phyloP scores from a whole-genome alignment of 2,329 filamentous ascomycete genomes.

The Diplocarpon mali region DNA sequence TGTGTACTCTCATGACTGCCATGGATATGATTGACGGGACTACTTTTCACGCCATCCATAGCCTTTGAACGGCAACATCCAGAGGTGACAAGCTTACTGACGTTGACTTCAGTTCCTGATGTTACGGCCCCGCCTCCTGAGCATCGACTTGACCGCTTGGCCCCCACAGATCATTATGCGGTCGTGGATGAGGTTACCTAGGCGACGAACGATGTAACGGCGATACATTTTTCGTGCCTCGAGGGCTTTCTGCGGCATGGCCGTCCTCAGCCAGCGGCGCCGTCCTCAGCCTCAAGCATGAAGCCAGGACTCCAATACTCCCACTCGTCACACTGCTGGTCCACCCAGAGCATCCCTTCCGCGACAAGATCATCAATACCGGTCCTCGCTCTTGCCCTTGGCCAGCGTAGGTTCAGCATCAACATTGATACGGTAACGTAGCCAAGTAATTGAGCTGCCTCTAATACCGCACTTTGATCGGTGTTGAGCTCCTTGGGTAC shows the following conservation, averaged over 20 bases:
- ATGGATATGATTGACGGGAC: too few relatives aligned
- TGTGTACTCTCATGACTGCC: too few relatives aligned
- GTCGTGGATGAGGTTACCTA: background rate
- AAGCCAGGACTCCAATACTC: slow-evolving; percentile 90
- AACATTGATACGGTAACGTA: slow-evolving; percentile 88
- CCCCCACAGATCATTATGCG: too few relatives aligned
- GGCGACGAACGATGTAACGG: background rate
- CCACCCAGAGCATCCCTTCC: slow-evolving; percentile 89
- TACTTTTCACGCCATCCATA: too few relatives aligned
- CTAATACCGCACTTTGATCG: slow-evolving; percentile 85
- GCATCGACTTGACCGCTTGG: too few relatives aligned
- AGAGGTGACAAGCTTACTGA: too few relatives aligned
- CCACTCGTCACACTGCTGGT: slow-evolving; percentile 72
- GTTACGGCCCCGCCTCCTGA: too few relatives aligned
- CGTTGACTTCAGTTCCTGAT: too few relatives aligned
- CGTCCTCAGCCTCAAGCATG: slow-evolving; percentile 34
- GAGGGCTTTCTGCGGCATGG: background rate
- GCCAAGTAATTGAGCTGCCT: slow-evolving; percentile 80
- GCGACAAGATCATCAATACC: slow-evolving; percentile 82
- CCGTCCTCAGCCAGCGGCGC: background rate
- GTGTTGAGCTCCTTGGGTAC: slow-evolving; percentile 92
- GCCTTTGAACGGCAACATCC: too few relatives aligned
- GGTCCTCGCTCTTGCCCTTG: slow-evolving; percentile 71
- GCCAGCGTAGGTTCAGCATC: slow-evolving; percentile 76
- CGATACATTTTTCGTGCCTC: background rate